phyloP scores from a whole-genome alignment of 1,284 basidiomycete species.

The Puccinia polysora region DNA sequence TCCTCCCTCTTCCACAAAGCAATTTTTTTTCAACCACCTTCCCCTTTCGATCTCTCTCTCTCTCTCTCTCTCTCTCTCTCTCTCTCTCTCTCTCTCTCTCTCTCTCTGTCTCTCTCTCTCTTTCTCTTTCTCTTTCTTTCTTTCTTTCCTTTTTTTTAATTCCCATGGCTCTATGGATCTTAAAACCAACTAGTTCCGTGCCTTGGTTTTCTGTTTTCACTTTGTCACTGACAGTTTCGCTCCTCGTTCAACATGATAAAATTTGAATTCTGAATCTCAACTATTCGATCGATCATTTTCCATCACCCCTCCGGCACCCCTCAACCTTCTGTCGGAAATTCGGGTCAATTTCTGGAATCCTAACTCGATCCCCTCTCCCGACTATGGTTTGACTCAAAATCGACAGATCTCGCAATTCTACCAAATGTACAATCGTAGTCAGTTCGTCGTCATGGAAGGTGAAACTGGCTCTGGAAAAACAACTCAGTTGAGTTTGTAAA shows the following conservation, averaged over 20 bases:
- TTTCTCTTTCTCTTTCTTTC: background rate
- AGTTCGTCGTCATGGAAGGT: slow-evolving; percentile 92
- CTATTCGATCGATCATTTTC: background rate
- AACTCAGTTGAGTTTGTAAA: slow-evolving; percentile 69
- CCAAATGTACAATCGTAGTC: slow-evolving; percentile 76
- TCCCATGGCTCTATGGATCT: slow-evolving; percentile 24
- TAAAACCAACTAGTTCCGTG: slow-evolving; percentile 32
- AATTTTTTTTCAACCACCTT: too few relatives aligned
- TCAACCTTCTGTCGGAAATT: background rate
- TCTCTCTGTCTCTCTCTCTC: too few relatives aligned
- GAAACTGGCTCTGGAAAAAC: slow-evolving; percentile 99
- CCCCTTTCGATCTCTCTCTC: background rate
- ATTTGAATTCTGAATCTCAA: background rate
- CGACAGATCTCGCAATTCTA: slow-evolving; percentile 77
- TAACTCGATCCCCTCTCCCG: background rate
- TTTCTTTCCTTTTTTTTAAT: background rate
- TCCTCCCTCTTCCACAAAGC: background rate
- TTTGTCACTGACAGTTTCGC: slow-evolving; percentile 40
- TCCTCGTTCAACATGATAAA: slow-evolving; percentile 9
- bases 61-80: background rate
- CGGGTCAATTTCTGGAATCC: background rate
- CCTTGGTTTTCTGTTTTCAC: slow-evolving; percentile 6
- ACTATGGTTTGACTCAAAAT: background rate
- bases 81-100: too few relatives aligned
- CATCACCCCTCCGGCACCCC: background rate